These are phyloP conservation scores for Tubosaeta sp. DNA, from an alignment of 768 basidiomycete genomes.

Conservation along the genomic window DNA sequence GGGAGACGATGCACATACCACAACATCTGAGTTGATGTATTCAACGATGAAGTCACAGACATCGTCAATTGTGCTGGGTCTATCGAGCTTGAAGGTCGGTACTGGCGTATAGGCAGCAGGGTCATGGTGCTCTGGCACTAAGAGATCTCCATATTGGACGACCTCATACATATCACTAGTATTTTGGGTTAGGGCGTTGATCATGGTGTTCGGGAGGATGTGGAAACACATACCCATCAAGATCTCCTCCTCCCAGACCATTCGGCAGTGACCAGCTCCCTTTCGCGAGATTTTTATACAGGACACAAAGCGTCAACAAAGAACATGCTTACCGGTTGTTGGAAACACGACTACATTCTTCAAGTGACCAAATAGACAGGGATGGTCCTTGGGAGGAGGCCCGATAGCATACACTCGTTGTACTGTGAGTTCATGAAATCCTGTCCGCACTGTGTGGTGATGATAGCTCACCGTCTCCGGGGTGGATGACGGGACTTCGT, in stretches of 20 bases:
- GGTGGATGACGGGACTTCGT: slow-evolving; percentile 70
- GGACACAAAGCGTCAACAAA: background rate
- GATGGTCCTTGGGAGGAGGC: slow-evolving; percentile 50
- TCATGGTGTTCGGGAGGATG: background rate
- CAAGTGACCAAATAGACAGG: slow-evolving; percentile 56
- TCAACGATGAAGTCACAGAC: slow-evolving; percentile 79
- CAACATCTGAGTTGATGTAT: slow-evolving; percentile 77
- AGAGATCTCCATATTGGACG: slow-evolving; percentile 48
- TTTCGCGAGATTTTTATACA: slow-evolving; percentile 19
- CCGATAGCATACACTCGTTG: slow-evolving; percentile 72
- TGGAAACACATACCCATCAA: slow-evolving; percentile 58
- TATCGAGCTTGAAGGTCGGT: slow-evolving; percentile 34
- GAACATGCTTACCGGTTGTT: slow-evolving; percentile 43
- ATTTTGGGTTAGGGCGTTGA: background rate
- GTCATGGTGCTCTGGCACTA: slow-evolving; percentile 47
- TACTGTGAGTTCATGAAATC: slow-evolving; percentile 36
- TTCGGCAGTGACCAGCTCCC: slow-evolving; percentile 63
- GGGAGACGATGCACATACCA: slow-evolving; percentile 39
- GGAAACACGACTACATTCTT: slow-evolving; percentile 74
- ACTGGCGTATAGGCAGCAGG: slow-evolving; percentile 50
- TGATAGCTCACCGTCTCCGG: slow-evolving; percentile 57
- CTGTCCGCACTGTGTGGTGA: background rate
- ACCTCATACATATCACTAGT: slow-evolving; percentile 63
- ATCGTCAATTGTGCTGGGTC: slow-evolving; percentile 58
- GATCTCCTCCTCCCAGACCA: slow-evolving; percentile 68